phyloP scores from a whole-genome alignment of 331 rosid genomes.

The Ulmus americana region DNA sequence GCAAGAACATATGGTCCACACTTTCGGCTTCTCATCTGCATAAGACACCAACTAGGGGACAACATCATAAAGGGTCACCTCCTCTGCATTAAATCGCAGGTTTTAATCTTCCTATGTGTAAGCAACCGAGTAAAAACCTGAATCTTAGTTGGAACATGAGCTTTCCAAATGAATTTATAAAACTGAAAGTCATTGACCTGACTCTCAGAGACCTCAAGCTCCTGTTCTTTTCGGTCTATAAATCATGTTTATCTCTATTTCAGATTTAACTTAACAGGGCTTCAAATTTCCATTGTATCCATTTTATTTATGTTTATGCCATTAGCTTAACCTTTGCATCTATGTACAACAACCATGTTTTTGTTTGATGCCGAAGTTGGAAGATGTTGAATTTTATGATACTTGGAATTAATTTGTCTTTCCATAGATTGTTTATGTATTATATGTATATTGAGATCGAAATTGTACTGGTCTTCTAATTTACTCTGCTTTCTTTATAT shows the following conservation, averaged over 20 bases:
- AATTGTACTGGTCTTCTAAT: neutral
- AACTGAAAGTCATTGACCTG: neutral
- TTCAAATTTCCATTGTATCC: too few relatives aligned
- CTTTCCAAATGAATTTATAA: neutral
- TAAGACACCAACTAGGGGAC: neutral
- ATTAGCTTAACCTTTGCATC: too few relatives aligned
- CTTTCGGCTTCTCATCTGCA: neutral
- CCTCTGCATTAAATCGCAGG: neutral
- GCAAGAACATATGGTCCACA: neutral
- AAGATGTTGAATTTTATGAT: neutral
- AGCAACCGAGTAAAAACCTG: neutral
- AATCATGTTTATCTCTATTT: neutral
- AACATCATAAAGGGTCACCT: neutral
- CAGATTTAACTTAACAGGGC: neutral
- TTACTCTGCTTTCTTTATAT: slow-evolving; percentile 19
- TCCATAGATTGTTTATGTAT: neutral
- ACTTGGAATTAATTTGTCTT: neutral
- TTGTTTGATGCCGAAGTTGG: too few relatives aligned
- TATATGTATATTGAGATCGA: neutral
- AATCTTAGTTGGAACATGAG: neutral
- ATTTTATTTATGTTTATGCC: too few relatives aligned
- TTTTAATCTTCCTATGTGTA: neutral
- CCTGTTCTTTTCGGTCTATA: neutral
- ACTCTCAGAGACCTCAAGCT: neutral
- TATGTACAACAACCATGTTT: too few relatives aligned